Base-by-base conservation (phyloP, 371 early-diverging fungal genomes). In the Circinella minor region DNA sequence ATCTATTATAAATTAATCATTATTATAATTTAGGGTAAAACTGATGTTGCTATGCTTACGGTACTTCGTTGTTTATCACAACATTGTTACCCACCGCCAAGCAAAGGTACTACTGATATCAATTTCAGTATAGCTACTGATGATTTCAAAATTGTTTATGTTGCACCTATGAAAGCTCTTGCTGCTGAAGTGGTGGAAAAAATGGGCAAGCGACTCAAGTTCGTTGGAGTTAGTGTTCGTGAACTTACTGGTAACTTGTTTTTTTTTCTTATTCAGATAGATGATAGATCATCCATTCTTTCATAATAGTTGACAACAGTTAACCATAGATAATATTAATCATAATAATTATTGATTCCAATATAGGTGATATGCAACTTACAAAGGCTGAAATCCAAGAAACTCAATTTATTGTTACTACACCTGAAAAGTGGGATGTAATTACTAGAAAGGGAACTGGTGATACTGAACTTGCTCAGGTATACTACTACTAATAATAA, bases 401-500 rank as follows among this genome's bases (percentile, higher is more conserved):
- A 18, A 95, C 98, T 3, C 95, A 98, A 78, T 94, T 99, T 69
- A 94, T 99, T 70, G 97, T 99, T 15, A 99, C 99, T 13, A 99
- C 99, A 1, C 99, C 99, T 0, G 99, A 99, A 77, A 99, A 99
- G 77, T 99, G 99, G 98, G 99, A 99, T 86, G 98, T 99, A 3
- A 94, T 98, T 36, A 99, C 99, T 9, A 86, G 99, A 73, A 99
- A 98, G 83, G 86, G 94, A 34, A 92, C 91, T 3, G 96, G 96
- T 27, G 97, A 96, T 81, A 91, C 89, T 4, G 96, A 97, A 72
- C 83, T 98, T n/a, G 90, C 93, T 7, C 92, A 92, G 72, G 91
- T 94, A 76, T 36, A 46, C 9, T 17, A 55, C 11, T 17, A 34
- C 36, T 4, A 11, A 15, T 39, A 43, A 27, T 27, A 27, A 27